These are phyloP conservation scores for Rutstroemia sp. DNA, from an alignment of 2,329 filamentous ascomycete genomes.

Conservation along the genomic window DNA sequence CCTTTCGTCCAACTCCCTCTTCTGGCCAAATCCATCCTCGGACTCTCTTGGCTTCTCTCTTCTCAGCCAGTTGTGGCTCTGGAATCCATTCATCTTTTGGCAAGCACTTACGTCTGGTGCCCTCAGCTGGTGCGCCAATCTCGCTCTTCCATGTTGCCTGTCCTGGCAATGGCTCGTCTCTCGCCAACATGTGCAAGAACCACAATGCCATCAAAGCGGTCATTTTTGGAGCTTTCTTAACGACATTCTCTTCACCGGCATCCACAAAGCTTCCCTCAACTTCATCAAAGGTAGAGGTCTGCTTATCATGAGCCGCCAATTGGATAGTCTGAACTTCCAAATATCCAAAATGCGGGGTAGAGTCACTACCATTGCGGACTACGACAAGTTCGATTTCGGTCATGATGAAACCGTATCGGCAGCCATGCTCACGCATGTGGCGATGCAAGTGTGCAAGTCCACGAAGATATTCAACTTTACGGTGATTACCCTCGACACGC, in stretches of 20 bases:
- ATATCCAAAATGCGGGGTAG: constrained; percentile 78
- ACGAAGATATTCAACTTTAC: constrained; percentile 82
- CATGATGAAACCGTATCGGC: constrained; percentile 91
- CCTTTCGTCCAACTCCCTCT: constrained; percentile 63
- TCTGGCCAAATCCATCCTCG: constrained; percentile 72
- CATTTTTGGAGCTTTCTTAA: constrained; percentile 51
- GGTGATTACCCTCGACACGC: constrained; percentile 76
- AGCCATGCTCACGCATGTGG: constrained; percentile 88
- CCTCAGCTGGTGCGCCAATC: constrained; percentile 67
- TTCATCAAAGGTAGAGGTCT: constrained; percentile 17
- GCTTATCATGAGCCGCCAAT: constrained; percentile 36
- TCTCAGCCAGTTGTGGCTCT: constrained; percentile 64
- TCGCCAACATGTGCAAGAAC: constrained; percentile 67
- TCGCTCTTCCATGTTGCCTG: constrained; percentile 61
- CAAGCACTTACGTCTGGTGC: constrained; percentile 61
- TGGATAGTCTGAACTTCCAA: constrained; percentile 64
- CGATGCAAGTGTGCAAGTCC: constrained; percentile 81
- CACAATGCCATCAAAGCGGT: constrained; percentile 70
- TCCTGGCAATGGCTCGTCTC: constrained; percentile 49
- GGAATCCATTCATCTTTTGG: constrained; percentile 72
- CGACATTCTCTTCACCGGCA: constrained; percentile 28
- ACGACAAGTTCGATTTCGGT: constrained; percentile 93
- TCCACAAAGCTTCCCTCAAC: constrained; percentile 20
- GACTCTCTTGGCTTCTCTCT: constrained; percentile 65
- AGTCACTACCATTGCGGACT: constrained; percentile 68